Percentiles rank a stretch among this genome's conserved stretches.
Conservation (phyloP, 768 basidiomycete species). For the Mycena indigotica region DNA sequence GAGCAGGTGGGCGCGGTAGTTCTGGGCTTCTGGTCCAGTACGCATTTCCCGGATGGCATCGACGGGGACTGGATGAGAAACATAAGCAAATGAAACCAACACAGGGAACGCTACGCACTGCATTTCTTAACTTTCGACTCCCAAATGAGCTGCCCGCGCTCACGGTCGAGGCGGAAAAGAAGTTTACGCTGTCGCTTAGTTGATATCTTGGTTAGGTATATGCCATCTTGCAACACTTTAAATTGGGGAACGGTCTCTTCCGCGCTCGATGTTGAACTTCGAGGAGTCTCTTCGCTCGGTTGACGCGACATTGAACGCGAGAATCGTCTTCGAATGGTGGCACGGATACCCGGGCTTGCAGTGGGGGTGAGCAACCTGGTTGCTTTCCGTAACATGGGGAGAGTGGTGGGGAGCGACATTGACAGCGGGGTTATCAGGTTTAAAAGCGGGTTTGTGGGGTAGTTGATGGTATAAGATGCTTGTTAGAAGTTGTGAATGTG, state of each 20-base stretch:
- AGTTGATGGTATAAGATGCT: background rate
- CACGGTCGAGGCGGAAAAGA: slow-evolving; percentile 70
- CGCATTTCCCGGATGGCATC: slow-evolving; percentile 88
- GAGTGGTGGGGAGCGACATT: background rate
- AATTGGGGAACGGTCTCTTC: slow-evolving; percentile 52
- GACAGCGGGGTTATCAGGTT: background rate
- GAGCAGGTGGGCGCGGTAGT: slow-evolving; percentile 74
- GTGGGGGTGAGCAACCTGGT: slow-evolving; percentile 15
- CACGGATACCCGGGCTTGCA: slow-evolving; percentile 8
- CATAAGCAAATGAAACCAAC: slow-evolving; percentile 1
- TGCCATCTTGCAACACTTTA: slow-evolving; percentile 60
- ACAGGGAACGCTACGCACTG: slow-evolving; percentile 2
- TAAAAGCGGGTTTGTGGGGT: background rate
- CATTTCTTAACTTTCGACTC: slow-evolving; percentile 67
- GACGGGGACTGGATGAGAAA: slow-evolving; percentile 63
- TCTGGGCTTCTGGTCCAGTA: slow-evolving; percentile 65
- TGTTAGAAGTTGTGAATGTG: background rate
- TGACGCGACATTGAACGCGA: background rate
- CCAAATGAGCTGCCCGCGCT: slow-evolving; percentile 75
- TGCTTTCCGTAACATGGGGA: slow-evolving; percentile 16
- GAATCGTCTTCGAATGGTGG: slow-evolving; percentile 18
- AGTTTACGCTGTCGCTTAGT: slow-evolving; percentile 70
- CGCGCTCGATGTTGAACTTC: slow-evolving; percentile 3
- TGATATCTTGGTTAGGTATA: slow-evolving; percentile 80
- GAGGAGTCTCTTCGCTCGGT: background rate